Percentiles rank a stretch among this genome's conserved stretches.
phyloP scores from a whole-genome alignment of 2,329 filamentous ascomycete genomes.

The Emmonsiellopsis sp. region DNA sequence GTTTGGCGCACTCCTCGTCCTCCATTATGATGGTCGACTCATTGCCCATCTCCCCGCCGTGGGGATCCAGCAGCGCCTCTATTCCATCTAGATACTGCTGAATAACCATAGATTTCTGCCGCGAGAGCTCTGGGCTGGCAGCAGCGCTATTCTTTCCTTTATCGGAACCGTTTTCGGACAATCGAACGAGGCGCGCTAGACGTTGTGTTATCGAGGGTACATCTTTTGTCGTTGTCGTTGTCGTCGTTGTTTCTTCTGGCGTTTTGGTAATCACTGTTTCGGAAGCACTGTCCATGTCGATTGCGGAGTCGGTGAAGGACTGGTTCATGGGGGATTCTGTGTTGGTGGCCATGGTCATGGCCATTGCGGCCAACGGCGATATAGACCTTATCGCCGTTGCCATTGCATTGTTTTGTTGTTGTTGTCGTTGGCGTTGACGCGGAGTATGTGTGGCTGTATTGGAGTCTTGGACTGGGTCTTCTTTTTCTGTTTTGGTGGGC shows the following conservation, averaged over 20 bases:
- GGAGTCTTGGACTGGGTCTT: background rate
- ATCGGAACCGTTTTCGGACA: background rate
- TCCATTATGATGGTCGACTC: background rate
- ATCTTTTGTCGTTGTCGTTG: slow-evolving; percentile 6
- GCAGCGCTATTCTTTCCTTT: background rate
- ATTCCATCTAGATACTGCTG: slow-evolving; percentile 23
- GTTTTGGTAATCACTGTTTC: slow-evolving; percentile 3
- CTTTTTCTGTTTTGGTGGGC: background rate
- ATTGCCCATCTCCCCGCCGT: background rate
- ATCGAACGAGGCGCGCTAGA: slow-evolving; percentile 24
- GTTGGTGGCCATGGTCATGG: background rate
- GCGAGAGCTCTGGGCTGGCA: background rate
- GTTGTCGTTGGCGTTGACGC: background rate
- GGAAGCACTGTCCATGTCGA: slow-evolving; percentile 14
- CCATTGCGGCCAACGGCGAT: background rate
- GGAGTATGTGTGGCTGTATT: background rate
- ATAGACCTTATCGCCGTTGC: background rate
- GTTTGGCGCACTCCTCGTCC: background rate
- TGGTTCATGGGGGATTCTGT: slow-evolving; percentile 4
- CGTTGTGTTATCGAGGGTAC: slow-evolving; percentile 18
- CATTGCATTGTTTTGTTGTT: background rate
- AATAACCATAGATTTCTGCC: background rate
- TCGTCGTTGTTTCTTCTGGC: slow-evolving; percentile 17
- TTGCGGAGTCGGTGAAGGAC: slow-evolving; percentile 19
- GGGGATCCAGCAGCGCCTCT: slow-evolving; percentile 22